These are phyloP conservation scores for Trifolium dubium DNA, from an alignment of 306 rosid genomes.

Conservation along the genomic window DNA sequence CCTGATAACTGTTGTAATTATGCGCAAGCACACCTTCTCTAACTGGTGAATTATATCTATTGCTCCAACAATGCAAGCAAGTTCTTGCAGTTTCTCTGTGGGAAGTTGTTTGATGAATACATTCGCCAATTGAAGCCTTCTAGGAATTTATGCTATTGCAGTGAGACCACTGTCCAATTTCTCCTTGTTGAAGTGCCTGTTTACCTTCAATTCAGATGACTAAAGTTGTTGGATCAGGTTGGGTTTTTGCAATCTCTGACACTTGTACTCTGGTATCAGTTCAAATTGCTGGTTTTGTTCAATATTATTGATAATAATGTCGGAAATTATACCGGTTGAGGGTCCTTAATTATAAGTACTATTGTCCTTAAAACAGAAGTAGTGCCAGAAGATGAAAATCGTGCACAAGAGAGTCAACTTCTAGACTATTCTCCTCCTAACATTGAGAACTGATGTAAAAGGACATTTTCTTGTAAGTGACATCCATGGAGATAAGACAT, in stretches of 20 bases:
- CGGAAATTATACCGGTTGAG: neutral
- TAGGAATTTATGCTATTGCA: neutral
- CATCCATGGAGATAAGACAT: neutral
- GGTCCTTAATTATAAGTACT: neutral
- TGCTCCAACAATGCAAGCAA: neutral
- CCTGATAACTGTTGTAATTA: neutral
- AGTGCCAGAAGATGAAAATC: neutral
- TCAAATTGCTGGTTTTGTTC: neutral
- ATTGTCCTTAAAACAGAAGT: neutral
- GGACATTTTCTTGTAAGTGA: neutral
- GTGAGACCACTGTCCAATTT: neutral
- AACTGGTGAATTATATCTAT: neutral
- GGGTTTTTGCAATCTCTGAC: neutral
- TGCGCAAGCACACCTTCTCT: neutral
- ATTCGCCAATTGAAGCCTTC: neutral
- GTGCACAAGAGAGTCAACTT: slow-evolving; percentile 8
- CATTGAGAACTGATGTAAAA: neutral
- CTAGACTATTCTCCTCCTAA: slow-evolving; percentile 7
- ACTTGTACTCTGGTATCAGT: neutral
- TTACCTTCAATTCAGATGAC: neutral
- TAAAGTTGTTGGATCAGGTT: neutral
- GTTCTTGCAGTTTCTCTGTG: slow-evolving; percentile 4
- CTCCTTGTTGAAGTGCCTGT: neutral
- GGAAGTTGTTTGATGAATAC: neutral
- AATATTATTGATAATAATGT: neutral